Base-by-base conservation (phyloP, 108 stramenopile species). In the Nitzschia sp. region DNA sequence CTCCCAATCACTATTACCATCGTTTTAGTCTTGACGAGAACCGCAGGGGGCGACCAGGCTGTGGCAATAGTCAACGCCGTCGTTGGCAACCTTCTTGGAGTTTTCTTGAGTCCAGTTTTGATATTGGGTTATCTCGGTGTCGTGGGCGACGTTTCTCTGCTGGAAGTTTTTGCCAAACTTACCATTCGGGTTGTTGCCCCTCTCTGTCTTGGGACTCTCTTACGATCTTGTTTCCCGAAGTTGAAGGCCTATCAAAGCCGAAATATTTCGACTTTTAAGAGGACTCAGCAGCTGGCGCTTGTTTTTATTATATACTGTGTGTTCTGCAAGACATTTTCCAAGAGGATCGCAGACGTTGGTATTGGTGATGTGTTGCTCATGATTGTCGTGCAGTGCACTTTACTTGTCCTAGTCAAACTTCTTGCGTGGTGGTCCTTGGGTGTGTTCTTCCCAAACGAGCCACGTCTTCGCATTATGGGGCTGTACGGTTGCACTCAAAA, bases 1-100 rank as follows among this genome's bases (percentile, higher is more conserved):
- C 63, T 96, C 0, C 92, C 92, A 17, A 72, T 92, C 34, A 91
- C 95, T 4, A 84, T 96, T 27, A 96, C 89, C 49, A 93, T 92
- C 91, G 79, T 82, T 1, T 38, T 91, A 18, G 89, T 95, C 8
- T 71, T 96, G 33, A 92, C 90, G 25, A 92, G 82, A 66, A 65
- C 72, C 36, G 65, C 86, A 6, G 86, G 81, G 1, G 95, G 95
- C 2, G 95, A 96, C 64, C 90, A 92, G 59, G 91, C 91, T 34
- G 46, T 84, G 2, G 87, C 95, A 11, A 80, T 96, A 34, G 85
- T 92, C 76, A 92, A 86, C 69, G 65, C 83, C 0, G 84, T 85
- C 13, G 73, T 76, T 54, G 85, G 85, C 3, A 91, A 88, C 68
- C 11, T 88, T 33, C 46, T 86, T 55, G 90, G 90, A 0, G 86